Evolutionary conservation across 2,329 filamentous ascomycete species (phyloP).

Genomic region (Phialophora chinensis): DNA sequence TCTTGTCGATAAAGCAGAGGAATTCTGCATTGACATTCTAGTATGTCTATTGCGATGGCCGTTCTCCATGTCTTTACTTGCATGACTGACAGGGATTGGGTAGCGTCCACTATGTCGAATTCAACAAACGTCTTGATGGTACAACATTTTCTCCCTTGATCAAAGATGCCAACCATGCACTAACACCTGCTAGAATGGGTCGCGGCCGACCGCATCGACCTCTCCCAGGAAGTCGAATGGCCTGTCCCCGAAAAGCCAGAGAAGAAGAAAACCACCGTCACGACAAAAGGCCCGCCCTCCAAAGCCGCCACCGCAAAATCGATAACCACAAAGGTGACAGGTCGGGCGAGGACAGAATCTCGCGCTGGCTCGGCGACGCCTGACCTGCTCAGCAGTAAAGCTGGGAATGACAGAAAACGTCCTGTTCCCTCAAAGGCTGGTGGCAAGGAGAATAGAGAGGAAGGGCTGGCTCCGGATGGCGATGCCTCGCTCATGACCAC

Average conservation of each 20-base stretch:
- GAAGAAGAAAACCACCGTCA: conserved; percentile 74
- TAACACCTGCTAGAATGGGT: conserved; percentile 81
- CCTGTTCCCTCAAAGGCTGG: conserved; percentile 61
- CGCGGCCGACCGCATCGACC: conserved; percentile 78
- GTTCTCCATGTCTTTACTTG: neutral
- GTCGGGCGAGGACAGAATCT: conserved; percentile 51
- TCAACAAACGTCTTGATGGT: conserved; percentile 82
- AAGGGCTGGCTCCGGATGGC: conserved; percentile 40
- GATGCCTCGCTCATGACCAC: conserved; percentile 43
- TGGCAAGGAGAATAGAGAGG: conserved; percentile 65
- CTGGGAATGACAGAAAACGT: conserved; percentile 52
- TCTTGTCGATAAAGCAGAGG: conserved; percentile 88
- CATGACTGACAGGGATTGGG: conserved; percentile 27
- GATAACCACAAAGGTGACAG: conserved; percentile 56
- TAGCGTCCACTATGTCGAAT: conserved; percentile 92
- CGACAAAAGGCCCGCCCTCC: conserved; percentile 58
- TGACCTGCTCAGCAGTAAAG: conserved; percentile 57
- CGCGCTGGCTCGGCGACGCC: conserved; percentile 64
- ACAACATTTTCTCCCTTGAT: conserved; percentile 35
- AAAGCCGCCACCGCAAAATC: conserved; percentile 64
- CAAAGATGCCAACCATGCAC: conserved; percentile 3
- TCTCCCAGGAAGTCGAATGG: conserved; percentile 93
- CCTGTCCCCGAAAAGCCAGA: conserved; percentile 88
- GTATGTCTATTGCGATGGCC: conserved; percentile 44
- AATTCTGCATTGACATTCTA: conserved; percentile 91